Base-by-base conservation (phyloP, 2,329 filamentous ascomycete species). In the Fonsecaea erecta region DNA sequence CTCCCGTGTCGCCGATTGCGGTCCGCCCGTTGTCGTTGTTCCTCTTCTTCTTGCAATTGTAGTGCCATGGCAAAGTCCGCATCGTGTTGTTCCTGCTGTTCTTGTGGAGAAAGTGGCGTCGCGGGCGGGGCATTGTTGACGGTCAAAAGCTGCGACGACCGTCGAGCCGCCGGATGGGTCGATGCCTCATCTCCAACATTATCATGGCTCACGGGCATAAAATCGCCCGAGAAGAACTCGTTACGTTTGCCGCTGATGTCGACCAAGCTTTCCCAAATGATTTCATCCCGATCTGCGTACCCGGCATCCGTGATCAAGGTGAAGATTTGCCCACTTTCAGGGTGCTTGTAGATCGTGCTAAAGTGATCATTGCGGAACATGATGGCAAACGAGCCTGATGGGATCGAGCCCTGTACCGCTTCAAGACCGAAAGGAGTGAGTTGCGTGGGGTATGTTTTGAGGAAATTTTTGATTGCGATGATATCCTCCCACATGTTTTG, bases 301-400 rank as follows among this genome's bases (percentile, higher is more conserved):
- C 95, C 95, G 28, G 92, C 90, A 75, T 99, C 95, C 0, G 95
- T 98, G 14, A 99, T 93, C 2, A 99, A 81, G 0, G 91, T 92
- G 68, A 94, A 86, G 1, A 98, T 83, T 70, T 91, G 85, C 46
- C 87, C 83, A 0, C 89, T 92, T 52, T 88, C 81, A 0, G 94
- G 92, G 72, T 98, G 92, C 66, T 93, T 92, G 77, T 96, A 97
- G 0, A 99, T 77, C 0, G 94, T 98, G 48, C 92, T 93, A 74
- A 99, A 99, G 75, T 99, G 95, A 74, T 99, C 94, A 73, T 99
- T 99, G 28, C 95, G 87, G 80, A 99, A 99, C 1, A 99, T 79
- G 56, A 99, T 98, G 0, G 92, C 92, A 67, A 97, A 86, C 1
- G 90, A 87, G 1, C 93, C 94, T 0, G 92, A 89, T 12, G 85